Percentiles rank a stretch among this genome's conserved stretches.
phyloP scores from a whole-genome alignment of 768 basidiomycete genomes.

The Tylopilus plumbeoviolaceoides region DNA sequence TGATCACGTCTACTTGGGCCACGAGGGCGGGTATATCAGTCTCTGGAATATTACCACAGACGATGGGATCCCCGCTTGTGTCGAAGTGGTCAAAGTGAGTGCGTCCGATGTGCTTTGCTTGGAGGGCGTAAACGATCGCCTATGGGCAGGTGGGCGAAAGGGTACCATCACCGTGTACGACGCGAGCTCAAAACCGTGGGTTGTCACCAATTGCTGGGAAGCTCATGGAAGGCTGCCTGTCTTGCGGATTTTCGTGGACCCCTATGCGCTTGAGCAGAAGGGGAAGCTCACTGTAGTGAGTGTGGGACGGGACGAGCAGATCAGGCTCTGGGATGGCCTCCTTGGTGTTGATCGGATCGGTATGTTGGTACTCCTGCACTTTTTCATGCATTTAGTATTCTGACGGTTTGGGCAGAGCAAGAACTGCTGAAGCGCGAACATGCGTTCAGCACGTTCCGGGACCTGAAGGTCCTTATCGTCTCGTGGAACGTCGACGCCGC shows the following conservation, averaged over 20 bases:
- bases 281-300: conserved; percentile 70
- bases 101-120: conserved; percentile 77
- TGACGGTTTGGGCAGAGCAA: conserved; percentile 46
- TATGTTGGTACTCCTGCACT: conserved; percentile 36
- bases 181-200: conserved; percentile 70
- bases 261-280: conserved; percentile 65
- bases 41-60: conserved; percentile 64
- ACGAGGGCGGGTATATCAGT: conserved; percentile 86
- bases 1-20: conserved; percentile 73
- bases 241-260: conserved; percentile 62
- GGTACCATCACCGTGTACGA: conserved; percentile 84
- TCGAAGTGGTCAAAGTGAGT: conserved; percentile 76
- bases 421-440: conserved; percentile 72
- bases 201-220: conserved; percentile 82
- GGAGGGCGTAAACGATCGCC: conserved; percentile 74
- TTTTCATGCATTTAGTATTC: background rate
- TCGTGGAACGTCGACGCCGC: conserved; percentile 94
- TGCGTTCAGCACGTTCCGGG: conserved; percentile 75
- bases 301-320: conserved; percentile 64
- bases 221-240: conserved; percentile 73
- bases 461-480: conserved; percentile 72
- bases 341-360: conserved; percentile 84
- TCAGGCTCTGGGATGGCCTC: conserved; percentile 89
- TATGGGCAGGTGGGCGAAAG: conserved; percentile 87
- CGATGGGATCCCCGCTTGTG: conserved; percentile 59